Percentiles rank a stretch among this genome's conserved stretches.
Conservation (phyloP, 2,329 filamentous ascomycete species). For the Pyrenophora tritici-repentis region DNA sequence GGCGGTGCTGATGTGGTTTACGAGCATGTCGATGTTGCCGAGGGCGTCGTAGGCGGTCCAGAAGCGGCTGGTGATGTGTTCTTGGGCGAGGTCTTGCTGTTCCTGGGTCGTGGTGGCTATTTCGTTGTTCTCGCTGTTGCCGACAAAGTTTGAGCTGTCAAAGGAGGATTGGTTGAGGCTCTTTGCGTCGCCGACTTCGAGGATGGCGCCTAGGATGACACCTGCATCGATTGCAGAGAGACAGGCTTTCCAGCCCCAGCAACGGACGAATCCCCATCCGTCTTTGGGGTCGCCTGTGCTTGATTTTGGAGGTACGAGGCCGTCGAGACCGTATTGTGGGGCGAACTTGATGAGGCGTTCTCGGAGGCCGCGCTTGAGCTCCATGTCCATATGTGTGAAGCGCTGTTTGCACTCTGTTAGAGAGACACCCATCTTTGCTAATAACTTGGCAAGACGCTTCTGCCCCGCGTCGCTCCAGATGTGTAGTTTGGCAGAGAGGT, state of each 20-base stretch:
- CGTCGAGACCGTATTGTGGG: conserved; percentile 89
- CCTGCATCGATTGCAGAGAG: conserved; percentile 91
- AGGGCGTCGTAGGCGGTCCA: conserved; percentile 65
- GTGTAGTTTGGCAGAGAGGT: conserved; percentile 86
- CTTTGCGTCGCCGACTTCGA: conserved; percentile 79
- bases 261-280: conserved; percentile 95
- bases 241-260: conserved; percentile 97
- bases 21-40: conserved; percentile 67
- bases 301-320: conserved; percentile 74
- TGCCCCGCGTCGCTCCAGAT: conserved; percentile 91
- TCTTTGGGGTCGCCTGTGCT: conserved; percentile 76
- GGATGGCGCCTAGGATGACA: conserved; percentile 87
- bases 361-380: conserved; percentile 85
- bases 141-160: conserved; percentile 38
- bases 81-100: conserved; percentile 45
- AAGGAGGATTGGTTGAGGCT: conserved; percentile 39
- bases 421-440: conserved; percentile 98
- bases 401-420: conserved; percentile 91
- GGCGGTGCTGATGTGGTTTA: conserved; percentile 77
- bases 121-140: conserved; percentile 34
- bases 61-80: conserved; percentile 58
- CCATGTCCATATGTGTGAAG: conserved; percentile 98
- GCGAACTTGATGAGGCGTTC: conserved; percentile 89
- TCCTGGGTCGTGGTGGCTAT: conserved; percentile 24
- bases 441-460: conserved; percentile 87